These are phyloP conservation scores for Adansonia rubrostipa DNA, from an alignment of 441 rosid genomes.

Conservation along the genomic window DNA sequence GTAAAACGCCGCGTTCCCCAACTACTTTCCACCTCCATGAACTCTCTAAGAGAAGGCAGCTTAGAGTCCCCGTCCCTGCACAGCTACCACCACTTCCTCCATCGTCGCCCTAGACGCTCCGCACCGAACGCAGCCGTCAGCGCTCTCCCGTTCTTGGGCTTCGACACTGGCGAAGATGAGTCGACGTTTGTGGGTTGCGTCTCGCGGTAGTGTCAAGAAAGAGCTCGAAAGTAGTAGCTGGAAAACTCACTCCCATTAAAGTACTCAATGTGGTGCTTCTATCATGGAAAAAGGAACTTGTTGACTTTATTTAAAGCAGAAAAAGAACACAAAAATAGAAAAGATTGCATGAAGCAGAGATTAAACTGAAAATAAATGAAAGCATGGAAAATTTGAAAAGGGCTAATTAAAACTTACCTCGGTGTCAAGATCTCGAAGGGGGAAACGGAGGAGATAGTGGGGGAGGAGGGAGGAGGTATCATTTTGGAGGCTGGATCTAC, in stretches of 20 bases:
- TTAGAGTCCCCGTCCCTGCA: slow-evolving; percentile 64
- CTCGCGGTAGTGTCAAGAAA: slow-evolving; percentile 46
- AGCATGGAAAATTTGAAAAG: background rate
- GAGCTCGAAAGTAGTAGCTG: slow-evolving; percentile 58
- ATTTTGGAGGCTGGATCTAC: slow-evolving; percentile 54
- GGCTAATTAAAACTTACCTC: slow-evolving; percentile 48
- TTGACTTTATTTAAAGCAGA: slow-evolving; percentile 49
- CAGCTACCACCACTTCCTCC: slow-evolving; percentile 82
- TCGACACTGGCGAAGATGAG: slow-evolving; percentile 27
- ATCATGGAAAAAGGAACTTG: slow-evolving; percentile 91
- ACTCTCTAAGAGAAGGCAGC: slow-evolving; percentile 81
- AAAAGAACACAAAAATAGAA: background rate
- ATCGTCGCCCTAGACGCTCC: slow-evolving; percentile 48
- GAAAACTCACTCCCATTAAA: slow-evolving; percentile 80
- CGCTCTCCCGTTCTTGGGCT: slow-evolving; percentile 36
- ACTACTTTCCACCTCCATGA: slow-evolving; percentile 80
- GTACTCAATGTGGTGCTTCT: slow-evolving; percentile 91
- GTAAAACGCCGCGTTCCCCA: slow-evolving; percentile 61
- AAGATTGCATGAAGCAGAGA: background rate
- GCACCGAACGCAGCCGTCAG: slow-evolving; percentile 33
- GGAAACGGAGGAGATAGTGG: slow-evolving; percentile 72
- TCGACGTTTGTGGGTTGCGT: slow-evolving; percentile 27
- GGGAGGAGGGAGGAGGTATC: slow-evolving; percentile 56
- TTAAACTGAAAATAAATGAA: background rate
- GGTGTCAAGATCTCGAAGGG: slow-evolving; percentile 89